These are phyloP conservation scores for cucumber (Cucumis sativus) DNA, from an alignment of 306 rosid genomes.

Conservation along the genomic window Cucumber_9930_V3 NC_026659.2:1851001-1851500, in stretches of 20 bases:
- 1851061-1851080: neutral
- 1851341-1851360: conserved; percentile 6
- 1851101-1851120: neutral
- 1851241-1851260: conserved; percentile 54
- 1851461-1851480: neutral
- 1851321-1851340: conserved; percentile 81
- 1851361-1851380: neutral
- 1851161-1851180: conserved; percentile 35
- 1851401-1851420: neutral
- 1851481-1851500: neutral
- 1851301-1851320: conserved; percentile 77
- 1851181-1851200: conserved; percentile 61
- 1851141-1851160: conserved; percentile 3
- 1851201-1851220: conserved; percentile 62
- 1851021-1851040: neutral
- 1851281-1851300: conserved; percentile 53
- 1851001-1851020: neutral
- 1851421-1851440: neutral
- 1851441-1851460: neutral
- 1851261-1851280: conserved; percentile 52
- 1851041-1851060: neutral
- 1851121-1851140: neutral
- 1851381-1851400: neutral
- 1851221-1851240: conserved; percentile 49
- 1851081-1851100: neutral